A percentile compares a stretch with the other conserved stretches of the same genome.
phyloP scores from a whole-genome alignment of 805 yeast species.

The Nakazawaea sp. region DNA sequence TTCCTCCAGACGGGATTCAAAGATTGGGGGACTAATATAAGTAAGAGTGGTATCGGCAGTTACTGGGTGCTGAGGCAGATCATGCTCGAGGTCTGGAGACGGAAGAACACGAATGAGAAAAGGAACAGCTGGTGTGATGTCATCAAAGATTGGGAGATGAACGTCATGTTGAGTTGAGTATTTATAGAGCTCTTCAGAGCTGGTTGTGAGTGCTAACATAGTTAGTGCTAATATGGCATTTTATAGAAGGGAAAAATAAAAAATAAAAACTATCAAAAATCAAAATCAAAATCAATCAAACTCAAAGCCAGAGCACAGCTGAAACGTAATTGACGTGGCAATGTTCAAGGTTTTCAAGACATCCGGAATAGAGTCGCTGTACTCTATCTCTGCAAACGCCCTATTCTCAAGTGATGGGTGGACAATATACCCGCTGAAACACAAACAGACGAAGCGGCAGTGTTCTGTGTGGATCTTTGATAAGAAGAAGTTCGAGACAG shows the following conservation, averaged over 20 bases:
- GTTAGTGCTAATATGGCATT: too few species aligned
- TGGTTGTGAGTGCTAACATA: too few species aligned
- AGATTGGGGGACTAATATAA: slow-evolving; percentile 65
- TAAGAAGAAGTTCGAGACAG: slow-evolving; percentile 63
- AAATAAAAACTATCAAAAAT: too few species aligned
- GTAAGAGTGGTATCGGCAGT: slow-evolving; percentile 60
- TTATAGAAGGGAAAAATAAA: too few species aligned
- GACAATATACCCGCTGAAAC: slow-evolving; percentile 81
- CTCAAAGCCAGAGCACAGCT: too few species aligned
- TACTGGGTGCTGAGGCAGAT: slow-evolving; percentile 85
- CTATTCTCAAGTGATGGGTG: slow-evolving; percentile 74
- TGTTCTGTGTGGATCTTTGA: slow-evolving; percentile 87
- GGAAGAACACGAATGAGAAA: slow-evolving; percentile 52
- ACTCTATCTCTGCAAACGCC: slow-evolving; percentile 64
- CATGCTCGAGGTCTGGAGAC: slow-evolving; percentile 79
- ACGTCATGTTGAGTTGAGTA: slow-evolving; percentile 58
- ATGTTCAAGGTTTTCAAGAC: slow-evolving; percentile 51
- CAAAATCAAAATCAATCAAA: too few species aligned
- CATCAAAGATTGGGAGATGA: slow-evolving; percentile 78
- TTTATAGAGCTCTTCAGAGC: neutral
- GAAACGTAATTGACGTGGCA: too few species aligned
- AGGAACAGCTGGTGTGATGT: slow-evolving; percentile 75
- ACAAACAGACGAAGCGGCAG: slow-evolving; percentile 47
- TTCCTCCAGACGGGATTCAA: slow-evolving; percentile 60
- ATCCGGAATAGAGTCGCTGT: slow-evolving; percentile 58